These are phyloP conservation scores for Zancudomyces culisetae DNA, from an alignment of 371 early-diverging fungal species.

Conservation along the genomic window DNA sequence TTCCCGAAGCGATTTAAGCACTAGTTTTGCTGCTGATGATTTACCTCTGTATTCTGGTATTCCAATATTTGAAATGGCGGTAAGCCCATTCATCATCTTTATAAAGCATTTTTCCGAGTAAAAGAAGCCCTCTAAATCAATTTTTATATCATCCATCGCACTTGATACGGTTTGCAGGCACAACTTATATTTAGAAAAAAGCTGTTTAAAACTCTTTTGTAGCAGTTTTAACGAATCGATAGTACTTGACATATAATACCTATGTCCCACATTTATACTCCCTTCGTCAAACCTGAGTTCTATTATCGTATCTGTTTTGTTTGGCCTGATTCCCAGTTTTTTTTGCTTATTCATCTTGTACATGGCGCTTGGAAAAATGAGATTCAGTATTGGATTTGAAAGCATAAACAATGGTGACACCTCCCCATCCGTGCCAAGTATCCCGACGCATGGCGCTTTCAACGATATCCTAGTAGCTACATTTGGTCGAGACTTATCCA, in stretches of 20 bases:
- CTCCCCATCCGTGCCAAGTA: not conserved
- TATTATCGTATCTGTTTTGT: not conserved
- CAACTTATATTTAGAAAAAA: not conserved
- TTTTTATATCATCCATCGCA: not conserved
- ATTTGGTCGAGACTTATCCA: no score
- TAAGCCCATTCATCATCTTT: not conserved
- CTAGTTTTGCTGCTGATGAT: no score
- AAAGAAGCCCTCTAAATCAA: not conserved
- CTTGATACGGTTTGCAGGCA: not conserved
- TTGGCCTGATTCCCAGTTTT: not conserved
- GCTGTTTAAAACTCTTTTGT: not conserved
- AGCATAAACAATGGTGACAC: not conserved
- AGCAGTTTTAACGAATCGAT: not conserved
- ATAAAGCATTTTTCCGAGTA: no score
- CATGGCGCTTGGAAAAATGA: not conserved
- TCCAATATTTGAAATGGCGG: not conserved
- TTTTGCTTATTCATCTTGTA: not conserved
- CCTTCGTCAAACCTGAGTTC: not conserved
- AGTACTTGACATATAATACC: not conserved
- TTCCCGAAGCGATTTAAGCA: constrained; percentile 2
- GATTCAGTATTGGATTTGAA: not conserved
- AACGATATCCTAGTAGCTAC: not conserved
- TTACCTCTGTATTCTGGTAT: not conserved
- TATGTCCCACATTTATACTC: not conserved
- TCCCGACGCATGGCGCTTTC: not conserved